Evolutionary conservation across 305 asterid species (phyloP).

Genomic region (Fraxinus xanthoxyloides): DNA sequence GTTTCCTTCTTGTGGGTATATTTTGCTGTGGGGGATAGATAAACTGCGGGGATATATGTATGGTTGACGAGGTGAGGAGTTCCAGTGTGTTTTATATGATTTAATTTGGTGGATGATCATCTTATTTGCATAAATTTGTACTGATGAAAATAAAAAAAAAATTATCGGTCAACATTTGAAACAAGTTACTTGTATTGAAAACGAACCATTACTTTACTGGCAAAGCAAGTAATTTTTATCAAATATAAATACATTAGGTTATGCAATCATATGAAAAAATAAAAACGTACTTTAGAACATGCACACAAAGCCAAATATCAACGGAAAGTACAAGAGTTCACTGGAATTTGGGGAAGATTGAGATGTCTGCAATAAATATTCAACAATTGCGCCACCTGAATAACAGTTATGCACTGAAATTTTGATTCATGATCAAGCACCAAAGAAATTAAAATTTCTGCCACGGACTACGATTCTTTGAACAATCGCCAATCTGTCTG

Average conservation of each 20-base stretch:
- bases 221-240: too few species aligned
- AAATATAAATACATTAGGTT: too few species aligned
- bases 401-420: background rate
- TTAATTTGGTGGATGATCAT: too few species aligned
- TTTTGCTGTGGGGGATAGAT: background rate
- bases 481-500: background rate
- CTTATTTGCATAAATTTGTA: too few species aligned
- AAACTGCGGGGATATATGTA: background rate
- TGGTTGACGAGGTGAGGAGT: background rate
- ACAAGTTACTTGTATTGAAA: too few species aligned
- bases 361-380: too few species aligned
- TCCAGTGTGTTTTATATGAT: background rate
- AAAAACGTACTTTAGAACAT: too few species aligned
- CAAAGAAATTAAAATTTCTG: background rate
- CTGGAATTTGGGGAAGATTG: too few species aligned
- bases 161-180: too few species aligned
- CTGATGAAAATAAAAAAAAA: background rate
- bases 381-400: background rate
- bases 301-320: too few species aligned
- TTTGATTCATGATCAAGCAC: background rate
- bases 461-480: background rate
- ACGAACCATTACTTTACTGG: too few species aligned
- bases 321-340: background rate
- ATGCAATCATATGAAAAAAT: too few species aligned
- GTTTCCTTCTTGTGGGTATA: background rate